Evolutionary conservation across 345 rosid genomes (phyloP), one percentile per base, ranked within the genome.

Genomic region (Crucihimalaya himalaica): DNA sequence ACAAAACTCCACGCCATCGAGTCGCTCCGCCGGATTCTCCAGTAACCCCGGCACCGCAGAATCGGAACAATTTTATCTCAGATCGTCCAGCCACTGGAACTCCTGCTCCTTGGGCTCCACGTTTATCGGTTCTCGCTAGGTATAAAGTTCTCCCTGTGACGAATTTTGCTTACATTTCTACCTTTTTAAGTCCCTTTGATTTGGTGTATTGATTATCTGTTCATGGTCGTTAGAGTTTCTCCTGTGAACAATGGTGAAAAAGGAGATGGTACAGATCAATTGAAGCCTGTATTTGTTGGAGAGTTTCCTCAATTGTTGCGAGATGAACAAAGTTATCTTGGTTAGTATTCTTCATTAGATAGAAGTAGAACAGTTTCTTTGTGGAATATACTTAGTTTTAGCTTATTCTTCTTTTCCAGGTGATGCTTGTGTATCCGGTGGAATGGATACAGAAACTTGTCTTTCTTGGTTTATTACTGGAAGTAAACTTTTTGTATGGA

Each of bases 91-190:
- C 19, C 76, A 83, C 93, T 20, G 97, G 98, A 18, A 89, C 97
- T 71, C 96, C 97, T 2, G 92, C 91, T 45, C 95, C 98, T 53
- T 91, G 96, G 97, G 95, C 89, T 46, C 85, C 96, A 63, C 96
- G 90, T 77, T 78, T 94, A 31, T 94, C 97, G 15, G 90, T 89
- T 73, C 94, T 94, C 46, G 93, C 98, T 70, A 84, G 97, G 98
- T 94, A 74, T 23, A 11, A 13, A 2, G 34, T 23, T 6, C 51
- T 35, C 67, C 19, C 76, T 25, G 32, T 50, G 43, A 10, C n/a
- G 3, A 8, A 34, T 3, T 35, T n/a, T 35, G 34, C 48, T 63
- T 62, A 32, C 75, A 62, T 69, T 63, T 48, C 19, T 45, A n/a
- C 20, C 14, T 40, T 40, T 37, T 10, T 8, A 7, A 7, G 1